phyloP scores from a whole-genome alignment of 768 basidiomycete genomes.

The Pleurotus tuber-regium region DNA sequence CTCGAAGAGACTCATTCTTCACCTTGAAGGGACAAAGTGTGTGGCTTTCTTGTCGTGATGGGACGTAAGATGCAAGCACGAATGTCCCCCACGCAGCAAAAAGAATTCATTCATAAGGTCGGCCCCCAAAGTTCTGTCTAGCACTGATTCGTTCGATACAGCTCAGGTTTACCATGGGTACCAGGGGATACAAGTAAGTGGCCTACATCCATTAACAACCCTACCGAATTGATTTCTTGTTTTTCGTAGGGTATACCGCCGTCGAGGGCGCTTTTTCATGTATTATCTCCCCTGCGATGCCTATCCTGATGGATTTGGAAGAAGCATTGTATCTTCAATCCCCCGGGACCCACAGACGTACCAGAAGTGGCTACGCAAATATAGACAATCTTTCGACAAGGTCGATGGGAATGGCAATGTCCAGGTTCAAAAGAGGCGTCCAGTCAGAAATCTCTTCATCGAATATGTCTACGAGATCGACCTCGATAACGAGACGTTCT shows the following conservation, averaged over 20 bases:
- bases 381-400: not conserved
- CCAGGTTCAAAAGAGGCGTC: not conserved
- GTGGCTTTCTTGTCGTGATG: too few species aligned
- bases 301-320: not conserved
- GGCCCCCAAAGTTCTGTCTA: too few species aligned
- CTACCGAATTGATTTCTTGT: too few species aligned
- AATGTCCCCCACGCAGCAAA: too few species aligned
- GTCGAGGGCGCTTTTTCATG: not conserved
- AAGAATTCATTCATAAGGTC: too few species aligned
- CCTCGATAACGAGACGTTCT: slow-evolving; percentile 4
- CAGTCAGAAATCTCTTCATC: not conserved
- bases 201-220: too few species aligned
- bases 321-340: not conserved
- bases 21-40: too few species aligned
- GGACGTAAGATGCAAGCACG: too few species aligned
- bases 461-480: slow-evolving; percentile 3
- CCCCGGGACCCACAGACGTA: not conserved
- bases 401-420: not conserved
- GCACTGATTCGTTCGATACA: too few species aligned
- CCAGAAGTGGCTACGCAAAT: not conserved
- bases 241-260: not conserved
- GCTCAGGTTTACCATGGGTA: too few species aligned
- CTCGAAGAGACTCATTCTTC: too few species aligned
- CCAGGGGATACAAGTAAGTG: too few species aligned
- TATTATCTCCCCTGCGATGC: not conserved